phyloP scores from a whole-genome alignment of 306 rosid species.

The Lupinus albus region DNA sequence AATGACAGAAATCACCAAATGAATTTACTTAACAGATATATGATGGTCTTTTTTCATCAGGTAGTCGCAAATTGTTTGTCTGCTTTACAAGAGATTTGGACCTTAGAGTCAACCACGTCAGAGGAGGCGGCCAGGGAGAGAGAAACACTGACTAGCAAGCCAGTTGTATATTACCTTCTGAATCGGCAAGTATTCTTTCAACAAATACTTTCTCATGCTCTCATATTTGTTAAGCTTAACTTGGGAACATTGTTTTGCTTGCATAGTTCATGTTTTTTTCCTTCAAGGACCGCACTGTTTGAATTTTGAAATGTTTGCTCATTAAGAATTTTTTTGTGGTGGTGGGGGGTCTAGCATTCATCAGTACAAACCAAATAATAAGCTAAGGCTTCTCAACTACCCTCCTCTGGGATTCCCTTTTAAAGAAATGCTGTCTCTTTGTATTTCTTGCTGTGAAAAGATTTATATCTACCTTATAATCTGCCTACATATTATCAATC shows the following conservation, averaged over 20 bases:
- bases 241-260: slow-evolving; percentile 7
- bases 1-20: slow-evolving; percentile 20
- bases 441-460: not conserved
- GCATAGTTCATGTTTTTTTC: slow-evolving; percentile 10
- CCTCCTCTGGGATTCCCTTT: no score
- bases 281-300: not conserved
- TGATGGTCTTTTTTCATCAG: slow-evolving; percentile 49
- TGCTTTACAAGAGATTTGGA: slow-evolving; percentile 96
- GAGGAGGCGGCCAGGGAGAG: slow-evolving; percentile 95
- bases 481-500: slow-evolving; percentile 18
- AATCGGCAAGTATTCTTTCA: slow-evolving; percentile 64
- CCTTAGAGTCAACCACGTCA: slow-evolving; percentile 74
- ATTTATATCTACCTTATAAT: slow-evolving; percentile 14
- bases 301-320: not conserved
- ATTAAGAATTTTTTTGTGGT: not conserved
- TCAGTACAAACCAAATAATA: slow-evolving; percentile 3
- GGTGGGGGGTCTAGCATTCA: not conserved
- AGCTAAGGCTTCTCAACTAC: slow-evolving; percentile 22
- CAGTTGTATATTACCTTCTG: slow-evolving; percentile 72
- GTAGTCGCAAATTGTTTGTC: slow-evolving; percentile 96
- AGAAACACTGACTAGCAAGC: slow-evolving; percentile 90
- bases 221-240: slow-evolving; percentile 13
- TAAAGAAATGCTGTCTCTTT: no score
- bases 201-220: slow-evolving; percentile 22
- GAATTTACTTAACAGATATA: slow-evolving; percentile 15